Evolutionary conservation across 441 rosid genomes (phyloP), one percentile per base, ranked within the genome.

Genomic region (Jatropha podagrica): DNA sequence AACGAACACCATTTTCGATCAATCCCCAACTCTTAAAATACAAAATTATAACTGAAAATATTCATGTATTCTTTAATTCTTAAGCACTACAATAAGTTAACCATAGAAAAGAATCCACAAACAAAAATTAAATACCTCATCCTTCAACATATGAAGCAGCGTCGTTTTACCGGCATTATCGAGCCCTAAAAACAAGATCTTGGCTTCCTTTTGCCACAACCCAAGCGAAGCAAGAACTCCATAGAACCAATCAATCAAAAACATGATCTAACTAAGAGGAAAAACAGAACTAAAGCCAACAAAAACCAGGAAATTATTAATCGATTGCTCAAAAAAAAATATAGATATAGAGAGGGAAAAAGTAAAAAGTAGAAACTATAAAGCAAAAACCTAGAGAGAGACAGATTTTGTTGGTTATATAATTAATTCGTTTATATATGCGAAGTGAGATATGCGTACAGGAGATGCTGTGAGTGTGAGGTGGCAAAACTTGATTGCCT

Each of bases 81-180:
- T n/a, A 59, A 3, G 38, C 0, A 59, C 26, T 26, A 23, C 4
- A 59, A 59, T 59, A 9, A 59, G 26, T 10, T 32, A 23, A 59
- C 37, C 63, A 59, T 32, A 32, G 2, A 32, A 32, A 32, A 32
- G 32, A 32, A 32, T 32, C 32, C 32, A 1, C 17, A 52, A 60
- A 14, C 9, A 81, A 65, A 46, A 38, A 2, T 20, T 20, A 44
- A 48, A 5, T 37, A 76, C 95, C 97, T 88, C 93, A 65, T 92
- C 97, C 68, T 89, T 92, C 83, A 90, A 79, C 97, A 92, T 92
- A 81, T 89, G 95, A 79, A 92, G 97, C 81, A 92, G 79, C 65
- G 95, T 92, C 46, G 93, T 92, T 81, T 92, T 92, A 5, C 97
- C 97, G 56, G 97, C 90, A 77, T 92, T 92, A 79, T 92, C 97